Evolutionary conservation across 306 rosid species (phyloP).

Genomic region (Medicago lupulina): DNA sequence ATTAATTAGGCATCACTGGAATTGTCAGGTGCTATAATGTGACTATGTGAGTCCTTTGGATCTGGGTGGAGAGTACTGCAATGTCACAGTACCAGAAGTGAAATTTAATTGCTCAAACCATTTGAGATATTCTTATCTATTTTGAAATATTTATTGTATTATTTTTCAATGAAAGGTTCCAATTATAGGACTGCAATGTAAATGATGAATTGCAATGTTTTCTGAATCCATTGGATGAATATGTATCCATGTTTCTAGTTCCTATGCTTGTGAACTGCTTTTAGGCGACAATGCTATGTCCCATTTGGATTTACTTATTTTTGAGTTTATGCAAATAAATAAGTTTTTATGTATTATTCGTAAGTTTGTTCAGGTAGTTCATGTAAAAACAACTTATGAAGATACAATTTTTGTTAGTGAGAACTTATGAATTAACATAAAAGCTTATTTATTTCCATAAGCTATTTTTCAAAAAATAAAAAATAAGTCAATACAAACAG

Average conservation of each 20-base stretch:
- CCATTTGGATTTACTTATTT: no score
- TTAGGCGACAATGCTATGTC: no score
- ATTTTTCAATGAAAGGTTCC: conserved; percentile 26
- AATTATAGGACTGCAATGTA: conserved; percentile 31
- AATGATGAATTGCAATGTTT: conserved; percentile 27
- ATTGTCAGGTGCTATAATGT: conserved; percentile 13
- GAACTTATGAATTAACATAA: no score
- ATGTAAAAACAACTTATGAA: no score
- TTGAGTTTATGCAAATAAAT: no score
- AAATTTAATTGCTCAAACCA: conserved; percentile 31
- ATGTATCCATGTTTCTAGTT: neutral
- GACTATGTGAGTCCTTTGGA: neutral
- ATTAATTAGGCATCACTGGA: conserved; percentile 16
- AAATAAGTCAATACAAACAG: no score
- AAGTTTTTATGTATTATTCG: no score
- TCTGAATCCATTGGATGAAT: conserved; percentile 12
- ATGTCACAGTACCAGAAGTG: neutral
- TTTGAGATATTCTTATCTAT: conserved; percentile 5
- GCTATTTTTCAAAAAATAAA: no score
- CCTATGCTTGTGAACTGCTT: neutral
- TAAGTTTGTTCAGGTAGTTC: no score
- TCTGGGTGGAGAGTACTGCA: neutral
- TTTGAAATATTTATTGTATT: conserved; percentile 36
- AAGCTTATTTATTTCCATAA: no score
- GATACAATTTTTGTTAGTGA: no score